Conservation (phyloP, 495 filamentous ascomycete species). For the Penicillium samsonianum region DNA sequence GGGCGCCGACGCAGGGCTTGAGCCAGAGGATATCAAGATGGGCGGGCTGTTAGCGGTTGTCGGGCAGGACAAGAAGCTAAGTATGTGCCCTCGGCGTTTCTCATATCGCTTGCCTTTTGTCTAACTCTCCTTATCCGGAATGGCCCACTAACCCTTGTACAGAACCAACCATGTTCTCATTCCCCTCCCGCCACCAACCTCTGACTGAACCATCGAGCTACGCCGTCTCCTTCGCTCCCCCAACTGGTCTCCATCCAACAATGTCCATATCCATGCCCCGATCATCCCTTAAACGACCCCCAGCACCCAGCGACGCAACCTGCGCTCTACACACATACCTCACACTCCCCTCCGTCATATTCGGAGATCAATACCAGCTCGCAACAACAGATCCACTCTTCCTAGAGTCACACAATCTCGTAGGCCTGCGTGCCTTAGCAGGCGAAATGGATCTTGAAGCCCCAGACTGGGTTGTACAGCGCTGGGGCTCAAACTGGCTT, state of each 20-base stretch:
- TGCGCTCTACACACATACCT: constrained; percentile 83
- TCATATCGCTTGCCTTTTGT: neutral
- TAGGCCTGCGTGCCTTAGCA: constrained; percentile 63
- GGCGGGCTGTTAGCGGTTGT: constrained; percentile 79
- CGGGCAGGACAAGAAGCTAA: constrained; percentile 68
- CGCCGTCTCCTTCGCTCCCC: constrained; percentile 56
- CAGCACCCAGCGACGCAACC: constrained; percentile 36
- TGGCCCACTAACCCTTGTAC: constrained; percentile 6
- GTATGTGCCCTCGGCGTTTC: constrained; percentile 45
- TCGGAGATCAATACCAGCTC: constrained; percentile 86
- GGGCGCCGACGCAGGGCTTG: constrained; percentile 60
- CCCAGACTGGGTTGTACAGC: constrained; percentile 72
- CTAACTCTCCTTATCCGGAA: neutral
- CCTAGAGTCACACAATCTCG: constrained; percentile 73
- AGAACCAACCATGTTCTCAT: constrained; percentile 84
- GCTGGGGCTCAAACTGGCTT: constrained; percentile 82
- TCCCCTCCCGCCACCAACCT: constrained; percentile 80
- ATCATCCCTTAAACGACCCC: constrained; percentile 33
- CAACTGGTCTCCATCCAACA: constrained; percentile 86
- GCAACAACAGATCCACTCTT: constrained; percentile 64
- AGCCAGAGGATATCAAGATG: constrained; percentile 71
- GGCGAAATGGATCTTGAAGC: constrained; percentile 92
- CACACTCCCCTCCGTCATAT: constrained; percentile 80
- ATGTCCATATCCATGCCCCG: constrained; percentile 58
- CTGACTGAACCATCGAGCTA: constrained; percentile 47